phyloP scores from a whole-genome alignment of 441 rosid species.

The Bocquillonia castaneifolia region DNA sequence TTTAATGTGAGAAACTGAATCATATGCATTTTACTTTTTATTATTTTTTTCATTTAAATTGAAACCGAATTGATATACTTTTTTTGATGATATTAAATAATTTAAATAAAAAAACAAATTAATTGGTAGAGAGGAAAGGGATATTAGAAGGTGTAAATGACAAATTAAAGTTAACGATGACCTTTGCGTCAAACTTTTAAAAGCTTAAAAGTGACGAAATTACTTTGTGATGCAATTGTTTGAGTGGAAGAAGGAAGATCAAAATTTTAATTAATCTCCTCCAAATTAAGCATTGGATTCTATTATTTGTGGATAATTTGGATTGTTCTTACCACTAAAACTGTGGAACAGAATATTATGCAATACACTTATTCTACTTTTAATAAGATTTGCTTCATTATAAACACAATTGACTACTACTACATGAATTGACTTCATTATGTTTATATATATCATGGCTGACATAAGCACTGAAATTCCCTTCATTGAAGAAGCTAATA shows the following conservation, averaged over 20 bases:
- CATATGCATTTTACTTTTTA: too few relatives aligned
- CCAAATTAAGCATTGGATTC: slow-evolving; percentile 27
- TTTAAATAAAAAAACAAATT: too few relatives aligned
- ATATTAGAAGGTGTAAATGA: neutral
- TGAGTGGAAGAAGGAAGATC: neutral
- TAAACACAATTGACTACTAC: neutral
- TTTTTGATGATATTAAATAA: too few relatives aligned
- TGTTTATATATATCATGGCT: neutral
- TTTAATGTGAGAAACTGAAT: too few relatives aligned
- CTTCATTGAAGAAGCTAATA: neutral
- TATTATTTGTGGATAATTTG: slow-evolving; percentile 10
- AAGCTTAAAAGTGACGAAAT: neutral
- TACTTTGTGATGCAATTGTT: neutral
- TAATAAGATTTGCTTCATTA: neutral
- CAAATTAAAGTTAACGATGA: neutral
- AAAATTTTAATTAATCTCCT: neutral
- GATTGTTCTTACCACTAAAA: slow-evolving; percentile 4
- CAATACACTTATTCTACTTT: neutral
- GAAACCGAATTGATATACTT: too few relatives aligned
- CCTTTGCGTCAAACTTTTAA: slow-evolving; percentile 8
- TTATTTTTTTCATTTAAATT: too few relatives aligned
- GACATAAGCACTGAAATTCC: neutral
- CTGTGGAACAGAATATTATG: slow-evolving; percentile 7
- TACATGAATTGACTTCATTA: neutral
- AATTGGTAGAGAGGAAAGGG: neutral